phyloP scores from a whole-genome alignment of 1,139 yeast genomes.

The Hansenula anomala region DNA sequence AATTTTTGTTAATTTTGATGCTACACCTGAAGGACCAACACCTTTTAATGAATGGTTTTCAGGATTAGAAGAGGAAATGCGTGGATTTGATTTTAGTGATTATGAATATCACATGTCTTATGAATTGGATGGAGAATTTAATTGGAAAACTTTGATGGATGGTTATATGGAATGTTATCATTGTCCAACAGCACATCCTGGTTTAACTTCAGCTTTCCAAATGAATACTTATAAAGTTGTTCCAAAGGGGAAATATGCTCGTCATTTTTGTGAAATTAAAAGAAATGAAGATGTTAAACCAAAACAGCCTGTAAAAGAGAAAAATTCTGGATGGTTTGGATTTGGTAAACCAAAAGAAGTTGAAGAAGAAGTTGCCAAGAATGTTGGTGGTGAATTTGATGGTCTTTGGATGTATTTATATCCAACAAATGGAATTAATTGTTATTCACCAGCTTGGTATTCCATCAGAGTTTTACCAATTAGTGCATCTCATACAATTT shows the following conservation, averaged over 20 bases:
- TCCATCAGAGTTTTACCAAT: constrained; percentile 55
- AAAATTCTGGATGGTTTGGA: constrained; percentile 43
- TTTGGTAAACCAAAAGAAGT: constrained; percentile 34
- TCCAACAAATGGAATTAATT: constrained; percentile 56
- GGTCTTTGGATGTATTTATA: constrained; percentile 59
- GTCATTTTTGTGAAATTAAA: constrained; percentile 57
- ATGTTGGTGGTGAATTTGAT: constrained; percentile 55
- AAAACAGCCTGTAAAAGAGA: constrained; percentile 31
- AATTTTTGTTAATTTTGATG: constrained; percentile 48
- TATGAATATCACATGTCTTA: constrained; percentile 65
- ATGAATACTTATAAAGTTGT: constrained; percentile 64
- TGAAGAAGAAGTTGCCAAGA: constrained; percentile 26
- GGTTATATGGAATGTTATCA: constrained; percentile 66
- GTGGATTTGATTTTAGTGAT: constrained; percentile 53
- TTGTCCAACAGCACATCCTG: constrained; percentile 65
- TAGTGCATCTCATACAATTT: constrained; percentile 45
- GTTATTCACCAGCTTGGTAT: constrained; percentile 66
- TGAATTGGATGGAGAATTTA: constrained; percentile 56
- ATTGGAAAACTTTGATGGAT: constrained; percentile 65
- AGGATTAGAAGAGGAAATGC: constrained; percentile 46
- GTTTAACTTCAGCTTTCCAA: constrained; percentile 49
- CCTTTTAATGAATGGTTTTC: constrained; percentile 49
- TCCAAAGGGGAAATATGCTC: constrained; percentile 52
- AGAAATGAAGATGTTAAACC: constrained; percentile 37
- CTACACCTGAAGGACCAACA: constrained; percentile 26